phyloP scores from a whole-genome alignment of 2,329 filamentous ascomycete species.

The Colletotrichum chlorophyti region DNA sequence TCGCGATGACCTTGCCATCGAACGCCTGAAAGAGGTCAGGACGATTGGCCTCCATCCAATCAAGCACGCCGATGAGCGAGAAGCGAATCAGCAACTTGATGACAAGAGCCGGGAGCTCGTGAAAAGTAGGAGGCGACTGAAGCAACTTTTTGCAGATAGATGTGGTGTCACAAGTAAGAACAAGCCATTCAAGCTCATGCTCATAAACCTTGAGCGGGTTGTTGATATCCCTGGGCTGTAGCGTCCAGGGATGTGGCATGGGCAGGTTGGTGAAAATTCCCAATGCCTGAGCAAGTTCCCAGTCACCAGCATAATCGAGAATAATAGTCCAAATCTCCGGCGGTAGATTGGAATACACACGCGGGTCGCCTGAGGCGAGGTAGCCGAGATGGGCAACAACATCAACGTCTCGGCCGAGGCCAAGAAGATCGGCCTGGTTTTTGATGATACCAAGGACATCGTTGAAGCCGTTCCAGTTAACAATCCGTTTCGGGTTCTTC shows the following conservation, averaged over 20 bases:
- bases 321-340: conserved; percentile 91
- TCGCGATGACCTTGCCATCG: conserved; percentile 83
- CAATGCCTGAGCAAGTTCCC: conserved; percentile 85
- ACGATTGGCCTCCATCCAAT: conserved; percentile 67
- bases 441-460: conserved; percentile 78
- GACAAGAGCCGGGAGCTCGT: conserved; percentile 77
- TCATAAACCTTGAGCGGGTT: conserved; percentile 75
- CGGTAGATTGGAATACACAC: conserved; percentile 63
- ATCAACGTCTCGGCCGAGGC: conserved; percentile 75
- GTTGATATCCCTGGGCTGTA: conserved; percentile 62
- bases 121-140: conserved; percentile 72
- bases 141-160: conserved; percentile 79
- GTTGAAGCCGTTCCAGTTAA: conserved; percentile 70
- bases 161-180: conserved; percentile 74
- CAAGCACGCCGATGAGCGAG: conserved; percentile 79
- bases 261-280: conserved; percentile 81
- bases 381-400: conserved; percentile 50
- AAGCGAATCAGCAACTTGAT: conserved; percentile 94
- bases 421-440: conserved; percentile 78
- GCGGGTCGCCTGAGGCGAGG: conserved; percentile 40
- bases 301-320: conserved; percentile 83
- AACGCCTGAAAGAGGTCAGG: conserved; percentile 77
- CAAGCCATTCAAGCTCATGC: conserved; percentile 83
- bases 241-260: conserved; percentile 73
- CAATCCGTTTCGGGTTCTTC: conserved; percentile 57